These are phyloP conservation scores for Fusarium sp. DNA, from an alignment of 2,329 filamentous ascomycete genomes.

Conservation along the genomic window DNA sequence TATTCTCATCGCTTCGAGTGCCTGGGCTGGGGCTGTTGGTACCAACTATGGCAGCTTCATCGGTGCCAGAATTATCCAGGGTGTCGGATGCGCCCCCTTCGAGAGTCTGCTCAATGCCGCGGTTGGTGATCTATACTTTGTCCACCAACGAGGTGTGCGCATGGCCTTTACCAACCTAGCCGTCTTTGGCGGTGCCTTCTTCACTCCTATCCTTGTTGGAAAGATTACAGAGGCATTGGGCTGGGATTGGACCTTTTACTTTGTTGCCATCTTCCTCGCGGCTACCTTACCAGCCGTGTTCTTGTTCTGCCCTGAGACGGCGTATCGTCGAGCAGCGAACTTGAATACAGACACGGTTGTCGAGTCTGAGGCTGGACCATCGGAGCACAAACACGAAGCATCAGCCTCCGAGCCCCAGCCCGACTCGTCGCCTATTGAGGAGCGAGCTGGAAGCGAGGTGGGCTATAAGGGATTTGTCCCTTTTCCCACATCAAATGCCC, in stretches of 20 bases:
- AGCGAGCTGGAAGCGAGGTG: background rate
- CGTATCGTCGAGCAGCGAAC: constrained; percentile 70
- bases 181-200: constrained; percentile 64
- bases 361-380: constrained; percentile 44
- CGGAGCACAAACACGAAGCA: constrained; percentile 21
- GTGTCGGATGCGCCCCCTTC: constrained; percentile 85
- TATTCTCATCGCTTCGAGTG: constrained; percentile 75
- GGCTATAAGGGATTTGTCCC: constrained; percentile 41
- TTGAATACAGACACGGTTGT: constrained; percentile 72
- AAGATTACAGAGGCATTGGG: constrained; percentile 78
- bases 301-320: constrained; percentile 84
- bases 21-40: constrained; percentile 77
- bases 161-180: constrained; percentile 79
- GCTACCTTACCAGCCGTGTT: constrained; percentile 73
- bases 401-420: constrained; percentile 12
- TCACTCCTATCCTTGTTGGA: constrained; percentile 88
- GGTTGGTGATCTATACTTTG: constrained; percentile 89
- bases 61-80: constrained; percentile 83
- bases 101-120: constrained; percentile 89
- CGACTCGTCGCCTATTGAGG: constrained; percentile 2
- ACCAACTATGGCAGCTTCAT: constrained; percentile 75
- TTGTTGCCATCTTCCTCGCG: constrained; percentile 84
- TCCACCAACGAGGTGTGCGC: constrained; percentile 81
- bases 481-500: constrained; percentile 46
- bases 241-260: constrained; percentile 90